Conservation (phyloP, 352 stramenopile genomes). For the Blastocystis sp. region DNA sequence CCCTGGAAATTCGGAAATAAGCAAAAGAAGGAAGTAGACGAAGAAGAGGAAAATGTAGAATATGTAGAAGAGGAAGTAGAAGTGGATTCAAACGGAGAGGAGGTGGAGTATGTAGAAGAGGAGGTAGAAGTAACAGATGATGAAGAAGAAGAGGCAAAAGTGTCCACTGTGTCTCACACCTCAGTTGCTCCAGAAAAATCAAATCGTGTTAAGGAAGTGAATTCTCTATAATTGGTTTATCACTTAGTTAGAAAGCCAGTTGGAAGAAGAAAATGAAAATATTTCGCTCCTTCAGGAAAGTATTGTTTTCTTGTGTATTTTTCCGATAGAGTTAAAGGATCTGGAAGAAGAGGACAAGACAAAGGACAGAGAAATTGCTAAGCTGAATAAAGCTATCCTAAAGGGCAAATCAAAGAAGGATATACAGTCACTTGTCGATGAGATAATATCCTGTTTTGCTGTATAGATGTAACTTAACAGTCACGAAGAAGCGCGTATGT, state of each 20-base stretch:
- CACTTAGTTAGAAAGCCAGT: background rate
- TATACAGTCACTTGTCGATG: background rate
- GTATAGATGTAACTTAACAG: background rate
- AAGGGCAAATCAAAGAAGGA: constrained; percentile 63
- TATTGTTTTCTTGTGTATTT: background rate
- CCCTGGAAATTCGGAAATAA: constrained; percentile 53
- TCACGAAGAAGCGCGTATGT: constrained; percentile 5
- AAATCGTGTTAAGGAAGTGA: background rate
- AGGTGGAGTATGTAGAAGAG: constrained; percentile 53
- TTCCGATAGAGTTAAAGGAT: background rate
- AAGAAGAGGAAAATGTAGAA: constrained; percentile 7
- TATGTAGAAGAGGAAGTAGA: constrained; percentile 43
- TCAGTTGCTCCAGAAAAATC: background rate
- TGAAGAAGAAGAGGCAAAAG: background rate
- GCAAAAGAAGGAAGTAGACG: constrained; percentile 37
- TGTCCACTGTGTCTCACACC: background rate
- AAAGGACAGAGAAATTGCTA: constrained; percentile 50
- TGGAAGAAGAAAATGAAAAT: background rate
- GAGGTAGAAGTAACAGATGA: constrained; percentile 44
- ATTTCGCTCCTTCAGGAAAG: constrained; percentile 14
- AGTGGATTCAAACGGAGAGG: constrained; percentile 20
- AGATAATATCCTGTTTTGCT: constrained; percentile 38
- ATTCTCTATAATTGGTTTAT: background rate
- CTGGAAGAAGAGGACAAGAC: background rate
- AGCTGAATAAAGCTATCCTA: constrained; percentile 23